Percentiles rank a stretch among this genome's conserved stretches.
These are phyloP conservation scores for Thermomucor indicae-seudaticae DNA, from an alignment of 371 early-diverging fungal genomes.

Conservation along the genomic window DNA sequence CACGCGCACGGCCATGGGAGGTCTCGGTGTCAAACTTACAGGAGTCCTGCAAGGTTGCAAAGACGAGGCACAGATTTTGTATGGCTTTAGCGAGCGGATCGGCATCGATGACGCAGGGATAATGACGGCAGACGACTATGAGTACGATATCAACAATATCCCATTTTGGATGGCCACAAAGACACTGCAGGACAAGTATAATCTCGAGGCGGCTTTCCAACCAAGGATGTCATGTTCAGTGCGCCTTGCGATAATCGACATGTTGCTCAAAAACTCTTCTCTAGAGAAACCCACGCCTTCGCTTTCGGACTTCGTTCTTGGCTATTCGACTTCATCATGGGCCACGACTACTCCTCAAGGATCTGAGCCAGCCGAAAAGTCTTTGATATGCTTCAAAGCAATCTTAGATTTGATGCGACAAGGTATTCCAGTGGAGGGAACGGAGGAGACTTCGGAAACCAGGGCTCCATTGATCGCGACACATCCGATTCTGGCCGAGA, in stretches of 20 bases:
- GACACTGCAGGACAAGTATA: slow-evolving; percentile 16
- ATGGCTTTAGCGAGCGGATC: slow-evolving; percentile 76
- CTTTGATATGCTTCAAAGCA: slow-evolving; percentile 59
- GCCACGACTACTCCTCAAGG: slow-evolving; percentile 19
- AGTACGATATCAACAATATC: slow-evolving; percentile 40
- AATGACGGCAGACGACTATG: slow-evolving; percentile 38
- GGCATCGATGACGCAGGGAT: slow-evolving; percentile 54
- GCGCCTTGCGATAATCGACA: slow-evolving; percentile 69
- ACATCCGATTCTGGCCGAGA: slow-evolving; percentile 81
- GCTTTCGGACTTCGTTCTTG: slow-evolving; percentile 84
- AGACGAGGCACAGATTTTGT: slow-evolving; percentile 63
- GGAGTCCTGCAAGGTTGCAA: slow-evolving; percentile 59
- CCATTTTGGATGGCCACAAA: slow-evolving; percentile 40
- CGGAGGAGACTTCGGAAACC: neutral
- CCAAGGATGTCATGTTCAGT: slow-evolving; percentile 39
- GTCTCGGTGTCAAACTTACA: slow-evolving; percentile 64
- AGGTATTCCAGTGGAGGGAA: slow-evolving; percentile 32
- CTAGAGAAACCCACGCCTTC: slow-evolving; percentile 52
- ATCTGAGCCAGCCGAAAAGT: slow-evolving; percentile 35
- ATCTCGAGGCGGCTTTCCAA: slow-evolving; percentile 13
- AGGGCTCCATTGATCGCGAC: slow-evolving; percentile 50
- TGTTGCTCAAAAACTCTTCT: slow-evolving; percentile 61
- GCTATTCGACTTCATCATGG: slow-evolving; percentile 32
- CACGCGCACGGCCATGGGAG: slow-evolving; percentile 22
- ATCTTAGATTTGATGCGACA: slow-evolving; percentile 64